Base-by-base conservation (phyloP, 164 flowering plant species). In the Cinnamomum chago region DNA sequence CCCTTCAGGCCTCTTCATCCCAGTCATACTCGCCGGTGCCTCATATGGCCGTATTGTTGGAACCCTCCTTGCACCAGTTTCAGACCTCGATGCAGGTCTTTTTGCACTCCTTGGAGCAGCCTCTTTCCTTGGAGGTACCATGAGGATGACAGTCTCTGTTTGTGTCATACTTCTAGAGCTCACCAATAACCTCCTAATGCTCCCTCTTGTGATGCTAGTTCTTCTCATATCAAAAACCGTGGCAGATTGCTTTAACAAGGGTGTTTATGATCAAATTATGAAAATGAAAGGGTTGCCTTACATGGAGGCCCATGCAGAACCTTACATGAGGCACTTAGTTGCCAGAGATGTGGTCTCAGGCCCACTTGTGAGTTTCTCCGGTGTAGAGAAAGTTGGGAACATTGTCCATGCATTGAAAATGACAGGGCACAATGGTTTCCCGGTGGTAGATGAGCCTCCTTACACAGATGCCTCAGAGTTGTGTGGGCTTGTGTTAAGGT, bases 91-190 rank as follows among this genome's bases (percentile, higher is more conserved):
- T 60, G 71, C 74, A 0, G 97, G 98, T 25, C 85, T 92, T 66
- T 95, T 88, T 75, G 90, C 96, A 4, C 86, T 95, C 30, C 90
- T 95, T 55, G 98, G 99, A 75, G 93, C 99, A 62, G 98, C 99
- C 12, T 95, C 99, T 14, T 88, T 95, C 77, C 95, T 95, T 13
- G 99, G 97, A 65, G 98, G 98, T 51, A 90, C 96, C 47, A 95
- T 95, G 99, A 88, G 98, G 70, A 93, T 92, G 99, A 95, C 98
- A 0, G 99, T 95, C 25, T 95, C 97, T 2, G 85, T 95, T 1
- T 95, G 99, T 77, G 91, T 95, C 74, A 95, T 95, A 64, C 87
- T 95, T 40, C 87, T 95, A 6, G 99, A 93, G 79, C 98, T 95
- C 27, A 95, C 99, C 9, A 92, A 93, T 76, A 79, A 93, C 76